Conservation (phyloP, 257 asterid genomes). For the Solanum etuberosum region DNA sequence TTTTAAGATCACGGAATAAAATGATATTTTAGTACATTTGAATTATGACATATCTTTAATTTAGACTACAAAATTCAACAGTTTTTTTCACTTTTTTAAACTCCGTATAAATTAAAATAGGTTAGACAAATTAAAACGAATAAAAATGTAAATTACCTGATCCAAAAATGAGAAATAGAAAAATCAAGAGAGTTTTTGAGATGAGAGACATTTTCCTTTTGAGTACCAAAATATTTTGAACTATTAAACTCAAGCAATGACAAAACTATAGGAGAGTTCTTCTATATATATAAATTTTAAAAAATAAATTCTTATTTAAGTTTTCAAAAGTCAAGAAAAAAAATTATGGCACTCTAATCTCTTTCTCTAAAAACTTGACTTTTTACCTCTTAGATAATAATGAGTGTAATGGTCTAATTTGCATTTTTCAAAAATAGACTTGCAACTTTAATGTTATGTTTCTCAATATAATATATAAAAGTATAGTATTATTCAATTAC, state of each 20-base stretch:
- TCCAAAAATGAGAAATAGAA: not conserved
- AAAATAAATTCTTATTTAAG: not conserved
- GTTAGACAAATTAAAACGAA: no score
- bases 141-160: not conserved
- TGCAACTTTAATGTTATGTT: not conserved
- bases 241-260: not conserved
- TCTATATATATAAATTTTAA: not conserved
- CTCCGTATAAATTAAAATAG: no score
- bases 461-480: not conserved
- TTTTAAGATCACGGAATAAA: no score
- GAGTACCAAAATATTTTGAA: not conserved
- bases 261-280: not conserved
- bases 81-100: no score
- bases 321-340: not conserved
- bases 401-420: not conserved
- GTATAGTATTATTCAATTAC: no score
- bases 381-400: not conserved
- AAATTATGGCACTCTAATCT: not conserved
- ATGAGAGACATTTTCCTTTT: not conserved
- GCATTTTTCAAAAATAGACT: not conserved
- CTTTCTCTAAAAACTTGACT: not conserved
- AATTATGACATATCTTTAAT: not conserved
- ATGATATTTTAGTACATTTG: not conserved
- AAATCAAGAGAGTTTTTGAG: not conserved
- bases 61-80: no score